These are phyloP conservation scores for Naematelia aurantialba DNA, from an alignment of 768 basidiomycete species.

Conservation along the genomic window DNA sequence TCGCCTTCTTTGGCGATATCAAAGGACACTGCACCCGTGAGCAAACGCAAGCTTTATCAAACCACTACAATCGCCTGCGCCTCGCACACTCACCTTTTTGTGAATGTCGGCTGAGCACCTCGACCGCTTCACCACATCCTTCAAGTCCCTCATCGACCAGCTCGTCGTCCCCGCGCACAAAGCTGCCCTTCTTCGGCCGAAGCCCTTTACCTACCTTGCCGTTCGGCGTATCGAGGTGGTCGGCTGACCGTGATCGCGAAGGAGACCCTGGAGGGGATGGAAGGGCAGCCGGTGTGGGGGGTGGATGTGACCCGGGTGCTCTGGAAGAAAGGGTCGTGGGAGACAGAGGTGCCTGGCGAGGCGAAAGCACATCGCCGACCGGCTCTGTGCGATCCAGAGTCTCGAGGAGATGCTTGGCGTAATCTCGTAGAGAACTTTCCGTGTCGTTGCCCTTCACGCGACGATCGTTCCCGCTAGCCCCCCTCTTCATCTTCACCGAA, in stretches of 20 bases:
- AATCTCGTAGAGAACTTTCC: slow-evolving; percentile 14
- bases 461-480: slow-evolving; percentile 8
- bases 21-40: slow-evolving; percentile 65
- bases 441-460: slow-evolving; percentile 1
- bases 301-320: neutral
- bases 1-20: slow-evolving; percentile 92
- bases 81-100: slow-evolving; percentile 65
- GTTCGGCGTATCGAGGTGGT: neutral
- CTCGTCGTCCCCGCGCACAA: slow-evolving; percentile 27
- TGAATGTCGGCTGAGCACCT: slow-evolving; percentile 81
- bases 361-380: neutral
- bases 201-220: slow-evolving; percentile 3
- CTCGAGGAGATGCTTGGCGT: slow-evolving; percentile 22
- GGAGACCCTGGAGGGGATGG: slow-evolving; percentile 5
- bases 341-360: slow-evolving; percentile 5
- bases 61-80: slow-evolving; percentile 6
- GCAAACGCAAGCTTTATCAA: neutral
- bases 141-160: slow-evolving; percentile 25
- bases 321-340: neutral
- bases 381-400: neutral
- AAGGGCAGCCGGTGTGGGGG: neutral
- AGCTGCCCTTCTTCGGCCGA: slow-evolving; percentile 18
- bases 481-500: neutral
- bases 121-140: slow-evolving; percentile 69
- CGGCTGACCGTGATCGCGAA: neutral